Percentiles rank a stretch among this genome's conserved stretches.
These are phyloP conservation scores for Achaetomiella virescens DNA, from an alignment of 495 filamentous ascomycete species.

Conservation along the genomic window DNA sequence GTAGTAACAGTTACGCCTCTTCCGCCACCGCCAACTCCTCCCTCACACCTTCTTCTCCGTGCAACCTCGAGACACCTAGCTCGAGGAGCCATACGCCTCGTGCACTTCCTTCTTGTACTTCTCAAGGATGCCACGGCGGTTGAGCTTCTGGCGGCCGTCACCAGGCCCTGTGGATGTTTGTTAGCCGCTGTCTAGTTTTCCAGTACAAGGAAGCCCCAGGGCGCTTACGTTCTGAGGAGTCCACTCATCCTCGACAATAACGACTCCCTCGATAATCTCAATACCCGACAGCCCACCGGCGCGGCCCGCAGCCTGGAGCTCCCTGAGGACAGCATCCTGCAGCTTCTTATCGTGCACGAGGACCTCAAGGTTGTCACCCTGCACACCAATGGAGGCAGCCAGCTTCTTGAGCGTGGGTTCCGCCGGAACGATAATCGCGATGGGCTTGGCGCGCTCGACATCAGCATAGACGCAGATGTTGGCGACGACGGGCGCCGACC, in stretches of 20 bases:
- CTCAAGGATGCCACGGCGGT: conserved; percentile 59
- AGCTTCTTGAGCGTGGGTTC: conserved; percentile 82
- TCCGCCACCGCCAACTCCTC: not conserved
- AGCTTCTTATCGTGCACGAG: conserved; percentile 82
- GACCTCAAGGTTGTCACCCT: conserved; percentile 65
- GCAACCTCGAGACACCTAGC: not conserved
- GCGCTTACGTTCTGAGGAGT: conserved; percentile 84
- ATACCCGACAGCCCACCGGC: conserved; percentile 73
- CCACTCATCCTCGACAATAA: conserved; percentile 95
- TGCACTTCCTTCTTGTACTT: conserved; percentile 62
- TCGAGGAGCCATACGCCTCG: conserved; percentile 47
- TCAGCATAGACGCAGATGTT: conserved; percentile 97
- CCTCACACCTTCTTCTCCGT: not conserved
- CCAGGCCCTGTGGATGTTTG: conserved; percentile 43
- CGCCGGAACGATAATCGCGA: conserved; percentile 89
- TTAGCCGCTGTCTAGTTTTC: conserved; percentile 17
- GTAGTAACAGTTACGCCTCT: conserved; percentile 4
- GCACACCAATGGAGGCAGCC: conserved; percentile 62
- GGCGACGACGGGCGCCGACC: conserved; percentile 72
- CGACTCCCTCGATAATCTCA: conserved; percentile 89
- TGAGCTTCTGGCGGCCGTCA: conserved; percentile 73
- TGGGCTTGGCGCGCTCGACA: conserved; percentile 68
- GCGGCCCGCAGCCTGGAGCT: conserved; percentile 70
- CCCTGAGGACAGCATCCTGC: conserved; percentile 68
- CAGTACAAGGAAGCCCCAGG: not conserved